phyloP scores from a whole-genome alignment of 257 asterid species.

The Solanum arcanum region DNA sequence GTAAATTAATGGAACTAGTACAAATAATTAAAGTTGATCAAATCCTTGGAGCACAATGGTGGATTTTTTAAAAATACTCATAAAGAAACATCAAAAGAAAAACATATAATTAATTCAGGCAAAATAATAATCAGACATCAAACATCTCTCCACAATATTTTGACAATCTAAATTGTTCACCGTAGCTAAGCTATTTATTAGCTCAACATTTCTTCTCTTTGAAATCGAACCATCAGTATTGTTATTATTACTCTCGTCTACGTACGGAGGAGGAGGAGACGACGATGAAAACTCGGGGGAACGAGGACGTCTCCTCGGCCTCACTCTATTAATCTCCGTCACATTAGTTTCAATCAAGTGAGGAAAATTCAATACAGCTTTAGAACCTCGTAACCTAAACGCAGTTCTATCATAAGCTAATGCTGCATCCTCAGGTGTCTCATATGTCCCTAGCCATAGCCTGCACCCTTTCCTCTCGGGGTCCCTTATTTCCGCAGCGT shows the following conservation, averaged over 20 bases:
- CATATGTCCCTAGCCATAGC: slow-evolving; percentile 1
- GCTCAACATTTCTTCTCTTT: background rate
- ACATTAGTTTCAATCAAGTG: background rate
- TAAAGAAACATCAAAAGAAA: too few species aligned
- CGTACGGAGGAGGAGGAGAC: background rate
- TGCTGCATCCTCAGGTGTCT: slow-evolving; percentile 1
- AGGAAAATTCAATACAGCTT: background rate
- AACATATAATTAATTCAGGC: too few species aligned
- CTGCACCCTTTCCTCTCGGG: background rate
- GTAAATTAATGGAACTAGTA: too few species aligned
- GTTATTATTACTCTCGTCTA: background rate
- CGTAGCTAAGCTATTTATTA: background rate
- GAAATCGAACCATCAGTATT: background rate
- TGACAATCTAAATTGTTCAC: background rate
- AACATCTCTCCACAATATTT: background rate
- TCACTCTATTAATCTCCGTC: background rate
- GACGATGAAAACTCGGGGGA: background rate
- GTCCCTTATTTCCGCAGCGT: background rate
- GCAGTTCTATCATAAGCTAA: background rate
- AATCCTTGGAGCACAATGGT: background rate
- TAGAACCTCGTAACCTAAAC: background rate
- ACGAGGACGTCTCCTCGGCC: background rate
- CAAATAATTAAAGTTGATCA: too few species aligned
- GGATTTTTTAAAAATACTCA: too few species aligned
- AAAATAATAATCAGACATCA: background rate